phyloP scores from a whole-genome alignment of 345 rosid species.

The Psidium guajava region DNA sequence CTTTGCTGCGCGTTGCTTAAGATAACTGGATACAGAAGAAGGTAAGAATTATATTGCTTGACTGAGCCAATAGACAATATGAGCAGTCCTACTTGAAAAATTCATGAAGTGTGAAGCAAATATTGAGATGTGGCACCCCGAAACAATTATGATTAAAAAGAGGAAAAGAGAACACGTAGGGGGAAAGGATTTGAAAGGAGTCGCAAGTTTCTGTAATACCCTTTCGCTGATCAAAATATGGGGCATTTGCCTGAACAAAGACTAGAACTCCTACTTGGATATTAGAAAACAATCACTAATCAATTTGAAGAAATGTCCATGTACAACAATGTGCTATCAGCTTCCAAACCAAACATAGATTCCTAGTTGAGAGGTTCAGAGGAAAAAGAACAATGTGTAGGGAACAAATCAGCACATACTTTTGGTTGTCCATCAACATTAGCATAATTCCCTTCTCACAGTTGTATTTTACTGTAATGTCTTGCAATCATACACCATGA shows the following conservation, averaged over 20 bases:
- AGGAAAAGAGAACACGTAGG: neutral
- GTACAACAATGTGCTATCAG: neutral
- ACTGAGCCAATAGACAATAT: neutral
- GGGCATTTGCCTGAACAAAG: neutral
- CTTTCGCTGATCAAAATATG: neutral
- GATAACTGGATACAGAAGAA: slow-evolving; percentile 56
- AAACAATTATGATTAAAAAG: neutral
- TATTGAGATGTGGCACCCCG: neutral
- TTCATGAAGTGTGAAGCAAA: neutral
- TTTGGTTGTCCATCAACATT: neutral
- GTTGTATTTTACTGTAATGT: neutral
- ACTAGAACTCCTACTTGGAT: neutral
- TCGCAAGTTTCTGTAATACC: neutral
- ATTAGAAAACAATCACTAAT: neutral
- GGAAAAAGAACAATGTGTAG: neutral
- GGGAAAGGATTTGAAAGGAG: neutral
- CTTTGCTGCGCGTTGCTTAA: slow-evolving; percentile 60
- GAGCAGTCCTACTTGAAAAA: neutral
- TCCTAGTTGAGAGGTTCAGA: neutral
- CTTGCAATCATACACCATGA: neutral
- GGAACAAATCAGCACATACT: neutral
- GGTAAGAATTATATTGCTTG: neutral
- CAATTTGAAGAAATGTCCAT: neutral
- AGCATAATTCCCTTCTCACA: neutral
- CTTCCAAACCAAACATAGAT: neutral